Base-by-base conservation (phyloP, 2,329 filamentous ascomycete species). In the Fusarium nelsonii region DNA sequence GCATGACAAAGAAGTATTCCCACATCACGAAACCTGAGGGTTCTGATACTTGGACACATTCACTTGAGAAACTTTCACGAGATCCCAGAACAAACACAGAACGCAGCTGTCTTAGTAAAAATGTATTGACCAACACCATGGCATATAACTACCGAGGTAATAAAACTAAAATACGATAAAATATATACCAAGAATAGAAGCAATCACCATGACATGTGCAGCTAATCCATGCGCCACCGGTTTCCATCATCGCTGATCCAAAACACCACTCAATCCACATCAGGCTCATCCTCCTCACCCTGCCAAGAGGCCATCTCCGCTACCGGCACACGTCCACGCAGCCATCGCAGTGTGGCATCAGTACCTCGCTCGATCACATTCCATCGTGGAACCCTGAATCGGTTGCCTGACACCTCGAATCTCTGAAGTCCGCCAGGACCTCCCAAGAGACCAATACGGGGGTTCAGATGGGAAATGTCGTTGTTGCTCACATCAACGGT, bases 341-440 rank as follows among this genome's bases (percentile, higher is more conserved):
- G 79, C 91, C 93, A 97, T 50, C 89, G 85, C 70, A 97, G 81
- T 1, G 93, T 90, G 4, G 92, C 91, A 73, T 97, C 93, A 0
- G 94, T 97, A 1, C 95, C 95, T 66, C 93, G 92, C 63, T 95
- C 92, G 48, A 98, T 81, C 8, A 97, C 87, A 67, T 91, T 92
- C 82, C 91, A 94, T 58, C 92, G 88, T 1, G 95, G 95, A 33
- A 97, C 93, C 33, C 93, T 86, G 80, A 98, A 98, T 33, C 90
- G 86, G 77, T 98, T 98, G 0, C 94, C 94, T 30, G 87, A 88
- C 6, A 97, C 91, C 48, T 97, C 91, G 11, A 97, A 82, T 55
- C 87, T 79, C 84, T 91, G 82, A 81, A 88, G 67, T 73, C 89
- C 81, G 3, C 84, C 84, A 6, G 78, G 83, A 3, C 90, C 90